A percentile compares a stretch with the other conserved stretches of the same genome.
Conservation (phyloP, 192 early-diverging fungal genomes). For the Chytriomyces sp. region DNA sequence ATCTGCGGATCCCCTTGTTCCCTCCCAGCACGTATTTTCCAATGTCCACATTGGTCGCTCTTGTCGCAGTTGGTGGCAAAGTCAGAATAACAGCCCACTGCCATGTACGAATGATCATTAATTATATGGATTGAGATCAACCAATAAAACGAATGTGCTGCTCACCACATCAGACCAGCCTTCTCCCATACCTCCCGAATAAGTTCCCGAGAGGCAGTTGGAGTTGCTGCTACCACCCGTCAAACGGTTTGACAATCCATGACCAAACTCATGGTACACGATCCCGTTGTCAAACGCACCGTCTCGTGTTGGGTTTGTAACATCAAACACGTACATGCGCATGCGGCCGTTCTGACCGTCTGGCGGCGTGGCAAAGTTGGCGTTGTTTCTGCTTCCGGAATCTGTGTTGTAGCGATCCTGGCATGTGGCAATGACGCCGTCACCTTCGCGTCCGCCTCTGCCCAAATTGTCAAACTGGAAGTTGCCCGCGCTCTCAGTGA, state of each 20-base stretch:
- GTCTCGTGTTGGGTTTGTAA: conserved; percentile 59
- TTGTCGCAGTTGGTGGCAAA: conserved; percentile 43
- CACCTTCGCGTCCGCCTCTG: conserved; percentile 73
- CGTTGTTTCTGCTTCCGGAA: conserved; percentile 90
- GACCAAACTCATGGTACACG: conserved; percentile 37
- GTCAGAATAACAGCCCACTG: conserved; percentile 66
- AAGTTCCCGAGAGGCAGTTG: conserved; percentile 38
- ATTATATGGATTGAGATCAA: neutral
- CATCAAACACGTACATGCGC: conserved; percentile 32
- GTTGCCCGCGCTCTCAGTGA: conserved; percentile 68
- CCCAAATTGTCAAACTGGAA: conserved; percentile 80
- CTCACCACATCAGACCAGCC: conserved; percentile 44
- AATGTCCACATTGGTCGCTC: conserved; percentile 47
- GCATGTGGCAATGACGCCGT: conserved; percentile 76
- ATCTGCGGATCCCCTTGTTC: conserved; percentile 53
- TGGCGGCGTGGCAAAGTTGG: conserved; percentile 94
- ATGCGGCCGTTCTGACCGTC: conserved; percentile 64
- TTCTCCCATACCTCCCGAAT: conserved; percentile 43
- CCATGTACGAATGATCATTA: neutral
- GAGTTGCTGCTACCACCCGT: conserved; percentile 39
- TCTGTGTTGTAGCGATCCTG: conserved; percentile 67
- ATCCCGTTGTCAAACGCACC: conserved; percentile 64
- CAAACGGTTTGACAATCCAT: conserved; percentile 44
- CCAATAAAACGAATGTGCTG: neutral
- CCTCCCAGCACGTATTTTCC: conserved; percentile 48